These are phyloP conservation scores for Ramularia endophylla DNA, from an alignment of 2,329 filamentous ascomycete species.

Conservation along the genomic window DNA sequence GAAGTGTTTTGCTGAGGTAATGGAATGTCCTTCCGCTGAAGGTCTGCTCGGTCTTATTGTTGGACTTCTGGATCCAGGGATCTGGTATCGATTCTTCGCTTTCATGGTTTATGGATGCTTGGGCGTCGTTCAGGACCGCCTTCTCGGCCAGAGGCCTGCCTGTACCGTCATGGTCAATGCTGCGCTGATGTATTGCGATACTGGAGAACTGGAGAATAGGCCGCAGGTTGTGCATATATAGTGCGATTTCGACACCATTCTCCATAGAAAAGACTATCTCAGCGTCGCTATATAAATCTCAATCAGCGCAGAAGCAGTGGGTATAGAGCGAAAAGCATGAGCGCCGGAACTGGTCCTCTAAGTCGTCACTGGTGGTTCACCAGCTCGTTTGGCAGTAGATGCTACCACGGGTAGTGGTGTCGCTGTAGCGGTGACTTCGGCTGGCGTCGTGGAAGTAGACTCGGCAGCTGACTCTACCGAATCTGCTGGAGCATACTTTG, in stretches of 20 bases:
- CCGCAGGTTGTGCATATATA: constrained; percentile 34
- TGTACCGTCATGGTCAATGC: constrained; percentile 56
- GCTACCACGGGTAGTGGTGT: too few species aligned
- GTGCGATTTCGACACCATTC: constrained; percentile 2
- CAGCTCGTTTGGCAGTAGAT: too few species aligned
- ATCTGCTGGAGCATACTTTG: constrained; percentile 28
- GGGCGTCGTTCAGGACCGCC: constrained; percentile 50
- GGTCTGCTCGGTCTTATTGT: constrained; percentile 27
- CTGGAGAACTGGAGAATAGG: constrained; percentile 44
- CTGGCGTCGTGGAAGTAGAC: too few species aligned
- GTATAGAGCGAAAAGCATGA: constrained; percentile 9
- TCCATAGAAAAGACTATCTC: constrained; percentile 1
- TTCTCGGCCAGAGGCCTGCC: constrained; percentile 29
- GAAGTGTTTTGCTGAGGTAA: constrained; percentile 62
- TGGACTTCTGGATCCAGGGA: constrained; percentile 32
- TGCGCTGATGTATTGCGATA: constrained; percentile 46
- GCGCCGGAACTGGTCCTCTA: too few species aligned
- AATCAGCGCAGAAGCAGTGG: constrained; percentile 5
- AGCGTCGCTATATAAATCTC: constrained; percentile 1
- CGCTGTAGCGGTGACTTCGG: too few species aligned
- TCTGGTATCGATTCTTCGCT: constrained; percentile 51
- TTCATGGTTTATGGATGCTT: constrained; percentile 21
- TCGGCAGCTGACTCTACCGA: too few species aligned
- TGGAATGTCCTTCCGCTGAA: constrained; percentile 32
- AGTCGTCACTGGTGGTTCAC: too few species aligned